Evolutionary conservation across 23 red algal species (phyloP), one percentile per base, ranked within the genome.

Genomic region (Gracilaria domingensis): DNA sequence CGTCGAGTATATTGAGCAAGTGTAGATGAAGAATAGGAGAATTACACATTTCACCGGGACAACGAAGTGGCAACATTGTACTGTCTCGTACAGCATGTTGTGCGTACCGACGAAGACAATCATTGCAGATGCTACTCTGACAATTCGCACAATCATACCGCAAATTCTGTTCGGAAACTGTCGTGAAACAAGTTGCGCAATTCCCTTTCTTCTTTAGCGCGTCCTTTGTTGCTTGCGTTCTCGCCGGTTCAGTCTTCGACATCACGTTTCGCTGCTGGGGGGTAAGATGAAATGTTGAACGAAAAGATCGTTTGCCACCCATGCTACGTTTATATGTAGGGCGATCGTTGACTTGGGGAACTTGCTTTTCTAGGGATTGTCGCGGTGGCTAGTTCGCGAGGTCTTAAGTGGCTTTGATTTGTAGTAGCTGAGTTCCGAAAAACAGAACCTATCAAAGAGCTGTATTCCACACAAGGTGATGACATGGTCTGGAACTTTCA

Each of bases 261-360:
- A 64, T 6, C 59, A 64, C 59, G 59, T 64, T 64, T 64, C 59
- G 59, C 59, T 28, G 5, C 28, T 30, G 59, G 8, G 59, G 17
- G 28, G 28, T 12, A 20, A 12, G n/a, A n/a, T 64, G 21, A 30
- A 64, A 64, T 18, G 59, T 64, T 12, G 59, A 64, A n/a, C 59
- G 59, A 64, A 28, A 64, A n/a, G 59, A 64, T 64, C 59, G 59
- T 64, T 64, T 64, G 59, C 59, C 8, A 64, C 28, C 28, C 59
- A 64, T 64, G 59, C 8, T 64, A 18, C 59, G 4, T 30, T 4
- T 30, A 64, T 64, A 18, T 30, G 59, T 64, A 28, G 59, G 8
- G 59, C 21, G 21, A 64, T 30, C 28, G 59, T 64, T 64, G 45
- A 48, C 45, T 48, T 48, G 45, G 45, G 45, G 45, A 8, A 48